Percentiles rank a stretch among this genome's conserved stretches.
Conservation (phyloP, 352 stramenopile genomes). For the Phytophthora lateralis region DNA sequence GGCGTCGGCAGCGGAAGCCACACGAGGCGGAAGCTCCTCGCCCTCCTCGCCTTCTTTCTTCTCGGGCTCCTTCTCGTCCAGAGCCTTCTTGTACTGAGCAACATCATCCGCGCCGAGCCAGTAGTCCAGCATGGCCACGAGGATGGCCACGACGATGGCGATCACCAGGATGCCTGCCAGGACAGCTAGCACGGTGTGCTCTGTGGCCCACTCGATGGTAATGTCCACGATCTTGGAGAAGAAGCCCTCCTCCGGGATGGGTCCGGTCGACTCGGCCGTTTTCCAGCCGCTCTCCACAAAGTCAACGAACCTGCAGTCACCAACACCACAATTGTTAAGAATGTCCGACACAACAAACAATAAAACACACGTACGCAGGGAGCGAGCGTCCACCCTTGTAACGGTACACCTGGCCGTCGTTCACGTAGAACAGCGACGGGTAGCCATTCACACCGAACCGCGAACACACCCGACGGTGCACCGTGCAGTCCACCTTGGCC, state of each 20-base stretch:
- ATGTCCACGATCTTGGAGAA: conserved; percentile 68
- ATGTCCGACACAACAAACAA: not conserved
- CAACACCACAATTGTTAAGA: not conserved
- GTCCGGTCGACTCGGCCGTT: conserved; percentile 52
- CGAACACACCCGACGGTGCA: conserved; percentile 82
- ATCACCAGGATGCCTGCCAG: conserved; percentile 61
- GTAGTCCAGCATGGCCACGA: conserved; percentile 76
- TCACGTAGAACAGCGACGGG: conserved; percentile 79
- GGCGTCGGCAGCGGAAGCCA: conserved; percentile 34
- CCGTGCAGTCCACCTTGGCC: conserved; percentile 80
- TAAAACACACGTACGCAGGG: conserved; percentile 48
- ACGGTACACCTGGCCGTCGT: conserved; percentile 75
- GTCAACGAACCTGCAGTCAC: conserved; percentile 46
- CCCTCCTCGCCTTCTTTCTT: conserved; percentile 19
- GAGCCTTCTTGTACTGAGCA: conserved; percentile 53
- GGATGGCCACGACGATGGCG: conserved; percentile 66
- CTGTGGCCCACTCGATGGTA: conserved; percentile 66
- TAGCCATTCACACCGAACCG: conserved; percentile 85
- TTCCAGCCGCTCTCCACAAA: conserved; percentile 67
- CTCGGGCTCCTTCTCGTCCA: conserved; percentile 35
- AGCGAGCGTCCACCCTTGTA: conserved; percentile 77
- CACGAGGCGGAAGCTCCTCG: conserved; percentile 30
- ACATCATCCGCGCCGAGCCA: conserved; percentile 75
- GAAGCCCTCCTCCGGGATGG: conserved; percentile 67
- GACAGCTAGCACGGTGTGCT: conserved; percentile 73